phyloP scores from a whole-genome alignment of 1,284 basidiomycete species.

The Apiotrichum gamsii region DNA sequence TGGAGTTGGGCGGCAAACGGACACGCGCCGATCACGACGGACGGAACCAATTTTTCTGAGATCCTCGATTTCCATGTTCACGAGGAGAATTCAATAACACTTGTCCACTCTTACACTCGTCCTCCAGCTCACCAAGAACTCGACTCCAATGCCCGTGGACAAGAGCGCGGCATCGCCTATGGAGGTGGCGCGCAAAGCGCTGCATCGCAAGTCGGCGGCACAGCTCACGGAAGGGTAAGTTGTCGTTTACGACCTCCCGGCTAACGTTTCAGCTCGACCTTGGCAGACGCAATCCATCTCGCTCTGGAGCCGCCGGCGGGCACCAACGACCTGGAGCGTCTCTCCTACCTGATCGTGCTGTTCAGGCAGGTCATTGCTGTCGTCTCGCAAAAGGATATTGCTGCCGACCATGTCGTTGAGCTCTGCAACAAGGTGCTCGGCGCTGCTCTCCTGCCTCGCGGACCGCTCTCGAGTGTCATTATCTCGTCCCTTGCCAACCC shows the following conservation, averaged over 20 bases:
- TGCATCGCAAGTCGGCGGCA: conserved; percentile 15
- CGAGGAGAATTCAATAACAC: too few species aligned
- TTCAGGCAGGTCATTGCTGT: conserved; percentile 20
- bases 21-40: too few species aligned
- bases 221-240: conserved; percentile 23
- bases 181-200: conserved; percentile 22
- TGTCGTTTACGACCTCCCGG: too few species aligned
- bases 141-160: too few species aligned
- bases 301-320: conserved; percentile 7
- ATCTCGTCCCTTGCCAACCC: conserved; percentile 21
- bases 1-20: too few species aligned
- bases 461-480: conserved; percentile 14
- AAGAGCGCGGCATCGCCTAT: conserved; percentile 4
- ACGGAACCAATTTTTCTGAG: conserved; percentile 4
- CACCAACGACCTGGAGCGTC: conserved; percentile 22
- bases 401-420: conserved; percentile 8
- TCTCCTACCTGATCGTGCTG: conserved; percentile 20
- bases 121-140: too few species aligned
- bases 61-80: too few species aligned
- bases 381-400: neutral
- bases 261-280: conserved; percentile 3
- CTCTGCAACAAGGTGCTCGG: conserved; percentile 13
- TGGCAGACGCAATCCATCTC: conserved; percentile 8
- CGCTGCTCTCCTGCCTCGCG: conserved; percentile 21
- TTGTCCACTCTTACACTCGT: too few species aligned